phyloP scores from a whole-genome alignment of 2,329 filamentous ascomycete genomes.

The Aspergillus vadensis region DNA sequence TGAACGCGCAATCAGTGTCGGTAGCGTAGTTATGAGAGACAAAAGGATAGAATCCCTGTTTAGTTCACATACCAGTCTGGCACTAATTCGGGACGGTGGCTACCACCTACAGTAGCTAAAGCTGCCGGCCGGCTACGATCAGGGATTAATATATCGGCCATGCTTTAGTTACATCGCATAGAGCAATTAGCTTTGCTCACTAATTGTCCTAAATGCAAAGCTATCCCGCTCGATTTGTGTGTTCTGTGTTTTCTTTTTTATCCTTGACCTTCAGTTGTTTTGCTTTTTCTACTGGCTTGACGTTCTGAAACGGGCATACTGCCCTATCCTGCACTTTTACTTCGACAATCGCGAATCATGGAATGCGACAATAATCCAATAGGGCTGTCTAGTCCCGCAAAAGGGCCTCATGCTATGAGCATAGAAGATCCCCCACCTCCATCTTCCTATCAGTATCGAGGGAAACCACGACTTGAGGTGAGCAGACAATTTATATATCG shows the following conservation, averaged over 20 bases:
- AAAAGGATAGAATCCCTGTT: not conserved
- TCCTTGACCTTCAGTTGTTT: too few species aligned
- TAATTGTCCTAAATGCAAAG: not conserved
- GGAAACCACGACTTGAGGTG: constrained; percentile 8
- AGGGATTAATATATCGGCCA: not conserved
- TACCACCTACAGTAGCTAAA: not conserved
- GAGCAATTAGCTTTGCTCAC: not conserved
- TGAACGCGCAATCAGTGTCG: not conserved
- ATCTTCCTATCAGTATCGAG: not conserved
- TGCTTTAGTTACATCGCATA: not conserved
- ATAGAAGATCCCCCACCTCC: not conserved
- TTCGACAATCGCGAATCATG: not conserved
- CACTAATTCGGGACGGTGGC: not conserved
- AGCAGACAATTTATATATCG: not conserved
- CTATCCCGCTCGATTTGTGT: not conserved
- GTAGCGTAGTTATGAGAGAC: not conserved
- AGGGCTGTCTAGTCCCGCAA: not conserved
- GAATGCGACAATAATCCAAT: not conserved
- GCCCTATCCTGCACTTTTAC: too few species aligned
- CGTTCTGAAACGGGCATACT: not conserved
- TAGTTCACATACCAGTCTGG: not conserved
- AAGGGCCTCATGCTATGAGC: not conserved
- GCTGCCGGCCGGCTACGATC: not conserved
- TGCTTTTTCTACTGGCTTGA: too few species aligned
- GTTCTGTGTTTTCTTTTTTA: too few species aligned